Conservation (phyloP, 2,329 filamentous ascomycete species). For the Ciborinia camelliae region DNA sequence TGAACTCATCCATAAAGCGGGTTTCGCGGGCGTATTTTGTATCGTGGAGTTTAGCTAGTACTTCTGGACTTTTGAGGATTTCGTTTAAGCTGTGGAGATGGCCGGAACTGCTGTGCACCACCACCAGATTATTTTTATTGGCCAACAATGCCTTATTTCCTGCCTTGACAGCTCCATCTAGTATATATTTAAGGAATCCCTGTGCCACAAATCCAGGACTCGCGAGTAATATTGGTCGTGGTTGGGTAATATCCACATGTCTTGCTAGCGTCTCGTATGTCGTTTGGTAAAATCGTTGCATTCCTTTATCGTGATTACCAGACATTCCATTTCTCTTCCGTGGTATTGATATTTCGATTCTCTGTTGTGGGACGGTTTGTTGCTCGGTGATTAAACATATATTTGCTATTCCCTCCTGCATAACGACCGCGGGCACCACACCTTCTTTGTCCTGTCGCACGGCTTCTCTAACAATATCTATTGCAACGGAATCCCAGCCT, state of each 20-base stretch:
- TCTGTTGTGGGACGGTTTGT: slow-evolving; percentile 71
- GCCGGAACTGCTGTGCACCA: slow-evolving; percentile 81
- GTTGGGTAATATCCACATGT: slow-evolving; percentile 69
- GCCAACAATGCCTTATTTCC: slow-evolving; percentile 67
- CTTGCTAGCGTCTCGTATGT: slow-evolving; percentile 72
- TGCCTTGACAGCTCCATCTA: slow-evolving; percentile 55
- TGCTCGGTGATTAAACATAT: slow-evolving; percentile 80
- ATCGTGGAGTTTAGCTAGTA: slow-evolving; percentile 73
- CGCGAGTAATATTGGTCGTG: slow-evolving; percentile 75
- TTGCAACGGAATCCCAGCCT: slow-evolving; percentile 88
- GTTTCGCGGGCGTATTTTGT: slow-evolving; percentile 87
- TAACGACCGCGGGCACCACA: slow-evolving; percentile 83
- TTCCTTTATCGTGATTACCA: slow-evolving; percentile 65
- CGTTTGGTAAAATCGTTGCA: slow-evolving; percentile 75
- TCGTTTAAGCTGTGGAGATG: slow-evolving; percentile 86
- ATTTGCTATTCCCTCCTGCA: slow-evolving; percentile 85
- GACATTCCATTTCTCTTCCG: slow-evolving; percentile 61
- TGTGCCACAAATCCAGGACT: slow-evolving; percentile 84
- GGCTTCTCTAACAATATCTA: slow-evolving; percentile 74
- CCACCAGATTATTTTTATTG: slow-evolving; percentile 59
- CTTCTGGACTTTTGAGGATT: slow-evolving; percentile 76
- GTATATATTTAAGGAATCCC: slow-evolving; percentile 74
- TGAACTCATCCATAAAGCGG: slow-evolving; percentile 78
- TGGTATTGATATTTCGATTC: slow-evolving; percentile 63
- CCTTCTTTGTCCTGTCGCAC: slow-evolving; percentile 75